Evolutionary conservation across 352 stramenopile genomes (phyloP).

Genomic region (Phytophthora chlamydospora): DNA sequence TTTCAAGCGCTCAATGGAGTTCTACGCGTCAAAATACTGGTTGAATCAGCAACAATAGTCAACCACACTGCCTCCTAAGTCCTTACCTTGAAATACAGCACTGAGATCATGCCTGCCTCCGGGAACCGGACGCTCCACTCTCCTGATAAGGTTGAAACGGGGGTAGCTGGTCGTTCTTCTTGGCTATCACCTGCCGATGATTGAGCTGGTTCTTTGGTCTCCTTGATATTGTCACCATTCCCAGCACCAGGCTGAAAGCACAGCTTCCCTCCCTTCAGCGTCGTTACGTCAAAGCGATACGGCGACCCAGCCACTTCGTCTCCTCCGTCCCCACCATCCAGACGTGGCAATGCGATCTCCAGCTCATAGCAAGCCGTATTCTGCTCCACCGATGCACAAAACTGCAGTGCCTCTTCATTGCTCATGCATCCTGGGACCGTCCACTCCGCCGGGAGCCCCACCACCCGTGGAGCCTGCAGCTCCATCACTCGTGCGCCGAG

Average conservation of each 20-base stretch:
- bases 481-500: conserved; percentile 50
- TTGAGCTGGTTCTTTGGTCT: neutral
- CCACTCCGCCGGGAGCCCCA: conserved; percentile 58
- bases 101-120: conserved; percentile 16
- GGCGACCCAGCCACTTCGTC: conserved; percentile 3
- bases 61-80: neutral
- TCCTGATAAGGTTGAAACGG: conserved; percentile 34
- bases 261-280: conserved; percentile 53
- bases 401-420: conserved; percentile 56
- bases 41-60: conserved; percentile 5
- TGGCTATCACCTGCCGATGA: neutral
- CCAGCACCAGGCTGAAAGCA: conserved; percentile 33
- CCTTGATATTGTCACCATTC: neutral
- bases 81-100: conserved; percentile 57
- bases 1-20: conserved; percentile 36
- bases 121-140: conserved; percentile 60
- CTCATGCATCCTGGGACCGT: conserved; percentile 35
- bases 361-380: conserved; percentile 62
- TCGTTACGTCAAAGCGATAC: conserved; percentile 32
- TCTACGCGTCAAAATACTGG: conserved; percentile 26
- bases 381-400: conserved; percentile 41
- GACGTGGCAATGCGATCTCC: conserved; percentile 46
- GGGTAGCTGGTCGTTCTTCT: conserved; percentile 11
- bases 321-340: conserved; percentile 4
- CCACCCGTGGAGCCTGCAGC: conserved; percentile 40